Evolutionary conservation across 805 yeast species (phyloP), one percentile per base, ranked within the genome.

Genomic region (Lachancea thermotolerans): DNA sequence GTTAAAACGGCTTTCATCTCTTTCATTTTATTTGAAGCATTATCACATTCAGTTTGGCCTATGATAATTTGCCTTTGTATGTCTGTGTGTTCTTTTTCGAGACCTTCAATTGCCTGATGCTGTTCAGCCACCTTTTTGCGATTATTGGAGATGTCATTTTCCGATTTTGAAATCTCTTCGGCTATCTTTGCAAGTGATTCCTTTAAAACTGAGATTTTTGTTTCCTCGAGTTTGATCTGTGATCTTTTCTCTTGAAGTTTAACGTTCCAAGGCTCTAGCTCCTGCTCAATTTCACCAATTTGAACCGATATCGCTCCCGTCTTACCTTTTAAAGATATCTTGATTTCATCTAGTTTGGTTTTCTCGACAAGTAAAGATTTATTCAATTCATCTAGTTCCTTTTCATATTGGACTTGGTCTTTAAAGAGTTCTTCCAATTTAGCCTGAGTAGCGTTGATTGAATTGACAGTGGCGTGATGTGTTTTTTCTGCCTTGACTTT

Each of bases 211-310:
- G 78, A 77, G n/a, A 86, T 71, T 48, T 82, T 78, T 7, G 86
- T 77, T 42, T 76, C 71, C 3, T 80, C 76, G n/a, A 86, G 73
- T 41, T 80, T 75, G 7, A 84, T 74, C 38, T 79, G 79, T 11
- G 84, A 75, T 45, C 79, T 79, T 46, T 81, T 80, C 12, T 75
- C 73, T 48, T 76, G 80, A 28, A 89, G 66, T 50, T 79, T 74
- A 25, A 75, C 81, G 48, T 78, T 79, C 90, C 95, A 88, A 0
- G 98, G 99, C 52, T 85, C 90, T 6, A 88, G 66, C 48, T 82
- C 72, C 7, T 70, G 72, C 59, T 86, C 90, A 34, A 80, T 65
- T 11, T 57, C 54, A 52, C 78, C 84, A 42, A 90, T 83, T 55
- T 85, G 75, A 8, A 72, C 74, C 1, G 90, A 77, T 45, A 83